phyloP scores from a whole-genome alignment of 2,329 filamentous ascomycete species.

The Nothophaeocryptopus gaeumannii region DNA sequence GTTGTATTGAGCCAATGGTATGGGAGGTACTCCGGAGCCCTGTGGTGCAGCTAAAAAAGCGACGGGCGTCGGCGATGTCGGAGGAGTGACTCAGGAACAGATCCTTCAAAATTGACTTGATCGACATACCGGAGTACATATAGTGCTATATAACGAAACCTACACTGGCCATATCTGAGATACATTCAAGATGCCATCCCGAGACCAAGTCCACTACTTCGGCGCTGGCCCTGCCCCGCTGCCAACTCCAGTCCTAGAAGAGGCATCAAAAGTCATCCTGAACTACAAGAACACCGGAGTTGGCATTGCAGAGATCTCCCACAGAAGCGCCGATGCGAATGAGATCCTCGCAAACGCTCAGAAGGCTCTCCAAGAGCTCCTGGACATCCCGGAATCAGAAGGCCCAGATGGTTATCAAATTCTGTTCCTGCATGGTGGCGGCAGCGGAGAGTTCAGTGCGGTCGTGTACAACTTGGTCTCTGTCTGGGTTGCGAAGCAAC shows the following conservation, averaged over 20 bases:
- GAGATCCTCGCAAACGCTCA: constrained; percentile 78
- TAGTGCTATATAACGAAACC: no score
- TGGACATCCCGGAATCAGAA: constrained; percentile 81
- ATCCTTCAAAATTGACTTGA: no score
- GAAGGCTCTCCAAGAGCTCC: constrained; percentile 66
- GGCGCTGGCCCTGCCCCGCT: constrained; percentile 87
- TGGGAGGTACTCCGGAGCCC: constrained; percentile 18
- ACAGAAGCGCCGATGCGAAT: constrained; percentile 75
- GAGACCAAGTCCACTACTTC: constrained; percentile 78
- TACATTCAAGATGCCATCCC: constrained; percentile 58
- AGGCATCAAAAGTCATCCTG: constrained; percentile 71
- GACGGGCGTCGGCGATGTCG: constrained; percentile 8
- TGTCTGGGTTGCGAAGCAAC: constrained; percentile 68
- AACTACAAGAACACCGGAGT: constrained; percentile 80
- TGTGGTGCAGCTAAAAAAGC: constrained; percentile 1
- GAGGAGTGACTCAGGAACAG: background rate
- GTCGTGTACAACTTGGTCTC: constrained; percentile 80
- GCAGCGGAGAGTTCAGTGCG: constrained; percentile 80
- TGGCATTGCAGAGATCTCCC: constrained; percentile 84
- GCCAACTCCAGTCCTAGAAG: constrained; percentile 76
- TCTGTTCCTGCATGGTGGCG: constrained; percentile 83
- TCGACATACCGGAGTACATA: no score
- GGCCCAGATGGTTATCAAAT: constrained; percentile 78
- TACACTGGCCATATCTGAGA: background rate
- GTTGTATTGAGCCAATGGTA: constrained; percentile 16